These are phyloP conservation scores for Stachybotrys chlorohalonatus DNA, from an alignment of 2,329 filamentous ascomycete genomes.

Conservation along the genomic window DNA sequence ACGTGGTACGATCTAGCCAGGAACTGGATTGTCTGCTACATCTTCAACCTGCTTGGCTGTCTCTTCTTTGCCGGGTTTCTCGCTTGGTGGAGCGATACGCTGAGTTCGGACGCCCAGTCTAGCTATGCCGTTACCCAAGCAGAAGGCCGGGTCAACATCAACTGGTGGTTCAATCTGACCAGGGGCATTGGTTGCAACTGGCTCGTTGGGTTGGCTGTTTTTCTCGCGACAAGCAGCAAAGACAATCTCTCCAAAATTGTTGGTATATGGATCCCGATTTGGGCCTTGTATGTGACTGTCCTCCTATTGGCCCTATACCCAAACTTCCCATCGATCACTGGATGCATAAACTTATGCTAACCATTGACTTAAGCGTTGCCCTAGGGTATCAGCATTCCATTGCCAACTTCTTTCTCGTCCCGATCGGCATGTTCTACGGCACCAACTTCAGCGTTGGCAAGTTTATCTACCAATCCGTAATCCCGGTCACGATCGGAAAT, in stretches of 20 bases:
- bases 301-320: neutral
- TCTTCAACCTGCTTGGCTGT: neutral
- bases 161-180: neutral
- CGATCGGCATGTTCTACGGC: constrained; percentile 1
- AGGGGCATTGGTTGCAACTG: neutral
- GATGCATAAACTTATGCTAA: neutral
- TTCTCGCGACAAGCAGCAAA: neutral
- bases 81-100: neutral
- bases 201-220: neutral
- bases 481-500: neutral
- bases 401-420: constrained; percentile 1
- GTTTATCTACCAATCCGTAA: neutral
- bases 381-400: neutral
- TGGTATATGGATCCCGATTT: neutral
- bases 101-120: neutral
- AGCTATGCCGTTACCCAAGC: neutral
- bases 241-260: constrained; percentile 1
- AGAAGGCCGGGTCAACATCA: neutral
- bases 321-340: neutral
- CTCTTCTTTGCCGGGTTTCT: neutral
- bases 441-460: neutral
- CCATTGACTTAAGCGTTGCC: neutral
- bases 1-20: neutral
- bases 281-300: neutral
- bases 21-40: neutral